A percentile compares a stretch with the other conserved stretches of the same genome.
Evolutionary conservation across 1,284 basidiomycete genomes (phyloP).

Genomic region (Hypsizygus ulmarius): DNA sequence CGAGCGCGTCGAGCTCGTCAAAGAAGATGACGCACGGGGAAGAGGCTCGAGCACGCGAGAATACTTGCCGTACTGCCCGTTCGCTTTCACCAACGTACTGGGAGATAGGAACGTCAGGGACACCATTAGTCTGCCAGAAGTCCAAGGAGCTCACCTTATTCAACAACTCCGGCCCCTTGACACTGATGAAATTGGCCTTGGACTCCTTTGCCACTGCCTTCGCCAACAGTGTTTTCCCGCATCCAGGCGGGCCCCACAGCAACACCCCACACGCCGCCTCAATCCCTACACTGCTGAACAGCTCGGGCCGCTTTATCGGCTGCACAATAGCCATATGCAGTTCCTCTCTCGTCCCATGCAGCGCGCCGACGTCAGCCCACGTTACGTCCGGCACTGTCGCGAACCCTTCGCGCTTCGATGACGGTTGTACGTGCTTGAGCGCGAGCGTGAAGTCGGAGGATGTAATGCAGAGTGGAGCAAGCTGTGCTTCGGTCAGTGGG

Average conservation of each 20-base stretch:
- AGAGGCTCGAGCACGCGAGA: conserved; percentile 83
- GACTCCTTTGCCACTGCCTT: conserved; percentile 97
- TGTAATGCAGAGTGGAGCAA: conserved; percentile 79
- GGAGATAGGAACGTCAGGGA: neutral
- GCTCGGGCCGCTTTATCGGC: conserved; percentile 86
- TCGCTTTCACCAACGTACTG: conserved; percentile 99
- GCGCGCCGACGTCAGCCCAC: conserved; percentile 94
- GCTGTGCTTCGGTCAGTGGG: conserved; percentile 75
- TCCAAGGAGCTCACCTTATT: conserved; percentile 71
- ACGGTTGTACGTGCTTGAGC: conserved; percentile 87
- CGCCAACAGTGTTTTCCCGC: conserved; percentile 93
- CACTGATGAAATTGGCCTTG: conserved; percentile 93
- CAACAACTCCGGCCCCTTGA: conserved; percentile 94
- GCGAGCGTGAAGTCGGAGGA: conserved; percentile 79
- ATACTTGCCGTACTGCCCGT: conserved; percentile 91
- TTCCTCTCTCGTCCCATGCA: conserved; percentile 84
- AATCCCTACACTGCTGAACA: conserved; percentile 87
- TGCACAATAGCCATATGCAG: conserved; percentile 97
- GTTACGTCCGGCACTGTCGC: conserved; percentile 95
- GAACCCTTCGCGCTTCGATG: conserved; percentile 96
- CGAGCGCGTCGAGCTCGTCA: conserved; percentile 95
- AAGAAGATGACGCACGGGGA: conserved; percentile 93
- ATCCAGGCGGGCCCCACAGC: conserved; percentile 98
- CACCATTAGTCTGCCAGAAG: neutral
- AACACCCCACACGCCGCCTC: conserved; percentile 88